Percentiles rank a stretch among this genome's conserved stretches.
phyloP scores from a whole-genome alignment of 768 basidiomycete genomes.

The Tricholoma sp. region DNA sequence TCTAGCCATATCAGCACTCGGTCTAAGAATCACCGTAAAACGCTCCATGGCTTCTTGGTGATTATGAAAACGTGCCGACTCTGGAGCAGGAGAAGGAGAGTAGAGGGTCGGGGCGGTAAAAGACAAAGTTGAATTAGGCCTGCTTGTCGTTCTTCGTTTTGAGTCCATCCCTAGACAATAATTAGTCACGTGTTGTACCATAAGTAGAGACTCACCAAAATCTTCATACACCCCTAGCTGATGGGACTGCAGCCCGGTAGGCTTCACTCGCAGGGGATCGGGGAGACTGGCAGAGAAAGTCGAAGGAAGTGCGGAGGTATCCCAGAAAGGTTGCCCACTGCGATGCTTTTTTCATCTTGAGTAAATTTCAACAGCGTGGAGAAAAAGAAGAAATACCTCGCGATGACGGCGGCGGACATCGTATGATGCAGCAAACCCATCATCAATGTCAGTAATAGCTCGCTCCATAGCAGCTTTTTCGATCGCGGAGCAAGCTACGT shows the following conservation, averaged over 20 bases:
- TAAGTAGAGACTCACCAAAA: constrained; percentile 52
- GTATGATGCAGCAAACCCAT: constrained; percentile 78
- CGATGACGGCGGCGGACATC: constrained; percentile 82
- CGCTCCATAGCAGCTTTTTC: constrained; percentile 98
- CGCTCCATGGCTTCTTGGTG: constrained; percentile 88
- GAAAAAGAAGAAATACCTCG: constrained; percentile 46
- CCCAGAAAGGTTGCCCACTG: constrained; percentile 81
- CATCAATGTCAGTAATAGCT: constrained; percentile 89
- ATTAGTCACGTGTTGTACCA: constrained; percentile 3
- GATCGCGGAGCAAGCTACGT: constrained; percentile 89
- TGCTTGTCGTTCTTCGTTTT: constrained; percentile 53
- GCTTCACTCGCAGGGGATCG: constrained; percentile 82
- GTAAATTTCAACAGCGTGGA: not conserved
- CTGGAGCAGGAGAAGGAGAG: constrained; percentile 59
- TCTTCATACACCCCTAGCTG: constrained; percentile 94
- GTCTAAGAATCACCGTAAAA: constrained; percentile 48
- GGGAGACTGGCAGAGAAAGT: constrained; percentile 73
- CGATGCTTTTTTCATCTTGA: constrained; percentile 43
- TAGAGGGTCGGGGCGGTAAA: constrained; percentile 52
- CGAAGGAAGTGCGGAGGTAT: constrained; percentile 66
- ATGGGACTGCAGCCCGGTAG: constrained; percentile 72
- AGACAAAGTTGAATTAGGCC: constrained; percentile 68
- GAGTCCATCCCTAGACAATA: constrained; percentile 42
- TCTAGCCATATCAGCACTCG: not conserved
- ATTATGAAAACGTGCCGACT: constrained; percentile 46